Evolutionary conservation across 805 yeast genomes (phyloP), one percentile per base, ranked within the genome.

Genomic region (Debaryomyces prosopidis): DNA sequence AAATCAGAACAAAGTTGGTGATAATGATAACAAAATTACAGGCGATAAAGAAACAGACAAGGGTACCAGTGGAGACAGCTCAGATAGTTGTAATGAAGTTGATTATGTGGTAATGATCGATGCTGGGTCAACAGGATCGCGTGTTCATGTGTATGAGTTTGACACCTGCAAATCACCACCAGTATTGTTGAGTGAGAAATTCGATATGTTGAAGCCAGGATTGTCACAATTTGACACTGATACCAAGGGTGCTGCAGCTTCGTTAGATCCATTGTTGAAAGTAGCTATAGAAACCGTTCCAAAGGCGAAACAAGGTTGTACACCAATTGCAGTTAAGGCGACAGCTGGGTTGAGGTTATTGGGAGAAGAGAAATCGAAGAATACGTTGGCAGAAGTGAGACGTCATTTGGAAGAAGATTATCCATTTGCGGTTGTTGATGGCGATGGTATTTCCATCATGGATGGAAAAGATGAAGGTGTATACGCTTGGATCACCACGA

Each of bases 391-490:
- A 5, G 88, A 89, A 49, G 97, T 95, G 17, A 78, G 87, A 62
- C 58, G 64, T 9, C 94, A 89, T 60, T 73, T 94, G 51, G 89
- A 87, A 62, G 66, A 71, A 1, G 84, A 89, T 52, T 94, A 82
- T 65, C 99, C 99, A 45, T 94, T 94, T 73, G 86, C 97, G 2
- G 89, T 94, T 40, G 96, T 91, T 40, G 82, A 78, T 9, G 89
- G 84, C 40, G 87, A 89, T 47, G 98, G 97, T 51, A 77, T 94
- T 48, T 77, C 91, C 9, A 88, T 94, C 60, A 92, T 94, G 98
- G 90, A 87, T 48, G 99, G 99, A 54, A 84, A 83, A 48, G 96
- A 92, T 56, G 99, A 95, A 74, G 99, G 99, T 66, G 97, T 94
- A 7, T 94, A 82, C 62, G 99, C 99, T 1, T 94, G 99, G 99